Evolutionary conservation across 805 yeast species (phyloP).

Genomic region (Teunomyces pallodes): DNA sequence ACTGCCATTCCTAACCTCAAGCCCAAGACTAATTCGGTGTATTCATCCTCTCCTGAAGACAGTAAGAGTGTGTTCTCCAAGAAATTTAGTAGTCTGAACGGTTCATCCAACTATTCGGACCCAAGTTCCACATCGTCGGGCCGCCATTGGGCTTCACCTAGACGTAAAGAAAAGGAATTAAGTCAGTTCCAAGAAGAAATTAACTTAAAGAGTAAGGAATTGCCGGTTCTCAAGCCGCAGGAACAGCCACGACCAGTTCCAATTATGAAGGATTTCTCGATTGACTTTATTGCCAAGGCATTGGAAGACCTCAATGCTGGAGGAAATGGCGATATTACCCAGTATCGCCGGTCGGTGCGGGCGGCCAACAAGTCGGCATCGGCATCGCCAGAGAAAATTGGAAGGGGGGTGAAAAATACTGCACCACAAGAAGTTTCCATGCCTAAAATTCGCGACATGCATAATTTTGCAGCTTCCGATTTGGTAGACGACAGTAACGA

Average conservation of each 20-base stretch:
- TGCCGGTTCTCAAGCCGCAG: constrained; percentile 14
- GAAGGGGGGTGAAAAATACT: constrained; percentile 4
- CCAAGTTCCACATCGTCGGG: constrained; percentile 28
- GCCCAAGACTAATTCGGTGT: constrained; percentile 7
- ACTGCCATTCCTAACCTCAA: constrained; percentile 1
- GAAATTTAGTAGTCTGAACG: constrained; percentile 3
- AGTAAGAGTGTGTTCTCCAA: constrained; percentile 18
- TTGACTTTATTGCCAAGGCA: constrained; percentile 46
- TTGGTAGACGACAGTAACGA: constrained; percentile 36
- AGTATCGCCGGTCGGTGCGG: constrained; percentile 39
- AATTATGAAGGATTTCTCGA: constrained; percentile 41
- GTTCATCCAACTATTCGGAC: constrained; percentile 34
- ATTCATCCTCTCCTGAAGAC: constrained; percentile 15
- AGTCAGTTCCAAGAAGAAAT: constrained; percentile 37
- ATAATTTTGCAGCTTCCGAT: constrained; percentile 23
- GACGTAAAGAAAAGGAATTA: constrained; percentile 31
- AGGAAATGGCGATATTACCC: constrained; percentile 43
- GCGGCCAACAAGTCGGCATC: constrained; percentile 10
- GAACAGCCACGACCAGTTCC: constrained; percentile 23
- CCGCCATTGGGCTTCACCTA: constrained; percentile 45
- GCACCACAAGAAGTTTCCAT: constrained; percentile 17
- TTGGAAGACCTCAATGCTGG: constrained; percentile 44
- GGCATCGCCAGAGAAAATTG: not conserved
- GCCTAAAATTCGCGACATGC: constrained; percentile 5
- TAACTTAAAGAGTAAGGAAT: constrained; percentile 32